Evolutionary conservation across 331 rosid genomes (phyloP).

Genomic region (Pyrus hybrid): DNA sequence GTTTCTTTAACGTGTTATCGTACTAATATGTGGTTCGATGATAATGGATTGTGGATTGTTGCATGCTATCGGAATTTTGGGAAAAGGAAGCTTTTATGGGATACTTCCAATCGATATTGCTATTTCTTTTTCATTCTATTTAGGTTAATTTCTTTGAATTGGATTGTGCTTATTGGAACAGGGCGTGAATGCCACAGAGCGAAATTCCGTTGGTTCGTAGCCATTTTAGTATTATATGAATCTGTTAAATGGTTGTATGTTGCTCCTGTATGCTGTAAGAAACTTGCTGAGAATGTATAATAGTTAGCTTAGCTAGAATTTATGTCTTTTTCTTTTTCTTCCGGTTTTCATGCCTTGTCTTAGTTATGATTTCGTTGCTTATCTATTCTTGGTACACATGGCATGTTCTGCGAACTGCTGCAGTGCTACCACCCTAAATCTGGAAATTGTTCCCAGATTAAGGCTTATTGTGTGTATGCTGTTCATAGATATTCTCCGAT

Average conservation of each 20-base stretch:
- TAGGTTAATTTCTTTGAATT: not conserved
- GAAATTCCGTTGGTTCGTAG: not conserved
- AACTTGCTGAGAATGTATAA: not conserved
- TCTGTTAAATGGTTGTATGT: not conserved
- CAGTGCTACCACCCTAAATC: not conserved
- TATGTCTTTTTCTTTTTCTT: not conserved
- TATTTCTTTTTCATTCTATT: not conserved
- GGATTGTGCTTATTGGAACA: not conserved
- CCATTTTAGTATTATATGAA: not conserved
- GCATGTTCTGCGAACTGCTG: not conserved
- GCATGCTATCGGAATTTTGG: slow-evolving; percentile 8
- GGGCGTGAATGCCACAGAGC: not conserved
- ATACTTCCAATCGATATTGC: not conserved
- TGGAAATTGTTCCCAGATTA: not conserved
- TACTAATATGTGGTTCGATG: slow-evolving; percentile 12
- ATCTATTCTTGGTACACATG: not conserved
- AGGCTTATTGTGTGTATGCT: not conserved
- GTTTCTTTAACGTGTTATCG: slow-evolving; percentile 15
- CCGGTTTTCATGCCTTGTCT: not conserved
- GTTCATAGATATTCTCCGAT: not conserved
- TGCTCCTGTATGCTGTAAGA: not conserved
- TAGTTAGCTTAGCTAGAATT: not conserved
- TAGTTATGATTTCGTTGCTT: not conserved
- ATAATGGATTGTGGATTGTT: slow-evolving; percentile 7
- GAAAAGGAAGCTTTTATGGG: not conserved